A percentile compares a stretch with the other conserved stretches of the same genome.
phyloP scores from a whole-genome alignment of 129 eudicot species.

The Artemisia tridentata region DNA sequence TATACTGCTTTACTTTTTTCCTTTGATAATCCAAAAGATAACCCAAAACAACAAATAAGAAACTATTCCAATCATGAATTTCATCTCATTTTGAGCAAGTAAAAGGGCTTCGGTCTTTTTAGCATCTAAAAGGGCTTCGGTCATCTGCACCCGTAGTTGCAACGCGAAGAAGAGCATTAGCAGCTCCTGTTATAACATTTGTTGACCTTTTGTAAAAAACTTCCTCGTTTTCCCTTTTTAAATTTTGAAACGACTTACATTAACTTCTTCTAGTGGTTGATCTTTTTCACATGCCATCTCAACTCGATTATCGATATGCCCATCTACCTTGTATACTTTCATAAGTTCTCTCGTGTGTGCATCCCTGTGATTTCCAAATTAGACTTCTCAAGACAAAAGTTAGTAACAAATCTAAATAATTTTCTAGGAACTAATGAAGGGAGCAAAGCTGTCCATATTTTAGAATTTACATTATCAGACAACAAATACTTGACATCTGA shows the following conservation, averaged over 20 bases:
- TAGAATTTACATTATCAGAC: conserved; percentile 62
- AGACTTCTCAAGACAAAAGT: neutral
- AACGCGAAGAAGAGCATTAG: conserved; percentile 92
- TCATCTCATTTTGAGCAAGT: conserved; percentile 31
- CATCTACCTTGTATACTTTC: conserved; percentile 82
- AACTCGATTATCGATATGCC: conserved; percentile 78
- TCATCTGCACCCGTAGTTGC: conserved; percentile 68
- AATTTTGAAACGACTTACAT: conserved; percentile 58
- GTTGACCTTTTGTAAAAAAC: conserved; percentile 87
- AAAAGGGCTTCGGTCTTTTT: conserved; percentile 79
- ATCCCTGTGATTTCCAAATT: conserved; percentile 61
- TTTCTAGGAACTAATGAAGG: no score
- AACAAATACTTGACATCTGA: conserved; percentile 76
- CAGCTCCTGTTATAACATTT: conserved; percentile 91
- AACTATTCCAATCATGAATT: no score
- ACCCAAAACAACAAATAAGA: no score
- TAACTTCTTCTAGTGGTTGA: conserved; percentile 74
- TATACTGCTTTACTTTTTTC: no score
- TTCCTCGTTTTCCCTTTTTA: conserved; percentile 73
- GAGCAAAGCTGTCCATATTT: conserved; percentile 82
- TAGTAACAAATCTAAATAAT: no score
- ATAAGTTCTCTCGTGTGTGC: conserved; percentile 92
- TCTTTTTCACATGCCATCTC: conserved; percentile 66
- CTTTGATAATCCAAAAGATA: no score
- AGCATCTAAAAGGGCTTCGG: no score